Base-by-base conservation (phyloP, 495 filamentous ascomycete genomes). In the Aspergillus avenaceus region DNA sequence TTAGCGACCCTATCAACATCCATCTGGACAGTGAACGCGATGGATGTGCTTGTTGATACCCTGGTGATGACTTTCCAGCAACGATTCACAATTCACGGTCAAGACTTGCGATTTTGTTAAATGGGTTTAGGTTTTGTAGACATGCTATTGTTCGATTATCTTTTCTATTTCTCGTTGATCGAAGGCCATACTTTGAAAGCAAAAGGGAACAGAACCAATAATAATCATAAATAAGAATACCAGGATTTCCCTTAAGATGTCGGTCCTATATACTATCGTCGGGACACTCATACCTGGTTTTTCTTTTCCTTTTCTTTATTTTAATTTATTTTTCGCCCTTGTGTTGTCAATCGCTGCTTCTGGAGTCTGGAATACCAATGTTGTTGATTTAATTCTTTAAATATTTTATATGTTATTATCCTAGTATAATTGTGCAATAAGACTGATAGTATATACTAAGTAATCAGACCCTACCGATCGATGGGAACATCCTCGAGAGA, bases 1-100 rank as follows among this genome's bases (percentile, higher is more conserved):
- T 95, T 72, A 88, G 88, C 50, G 95, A 97, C 63, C 92, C 93
- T 31, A 97, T 97, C 73, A 92, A 96, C 69, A 96, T 97, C 65
- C 87, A 95, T 71, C 82, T 96, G 50, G 90, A 95, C 71, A 88
- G 87, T 63, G 90, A 95, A 47, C 82, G 84, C 50, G 87, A 93
- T 62, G 90, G 93, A 38, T 99, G 93, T 70, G 82, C 91, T 57
- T 98, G 93, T 74, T 98, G 62, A 75, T 67, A 65, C 51, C 60
- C 59, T 41, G 47, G 45, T 49, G 48, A 62, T 67, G 60, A 59
- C 49, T 56, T 56, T 43, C 29, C n/a, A 41, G n/a, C n/a, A 51
- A 41, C 18, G 23, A 52, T 52, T 43, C 13, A 24, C 19, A 42
- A 26, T 42, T 41, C 18, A 49, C 31, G 44, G 28, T 29, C 42